A percentile compares a stretch with the other conserved stretches of the same genome.
Evolutionary conservation across 2,329 filamentous ascomycete species (phyloP).

Genomic region (Aaosphaeria pasadenensis): DNA sequence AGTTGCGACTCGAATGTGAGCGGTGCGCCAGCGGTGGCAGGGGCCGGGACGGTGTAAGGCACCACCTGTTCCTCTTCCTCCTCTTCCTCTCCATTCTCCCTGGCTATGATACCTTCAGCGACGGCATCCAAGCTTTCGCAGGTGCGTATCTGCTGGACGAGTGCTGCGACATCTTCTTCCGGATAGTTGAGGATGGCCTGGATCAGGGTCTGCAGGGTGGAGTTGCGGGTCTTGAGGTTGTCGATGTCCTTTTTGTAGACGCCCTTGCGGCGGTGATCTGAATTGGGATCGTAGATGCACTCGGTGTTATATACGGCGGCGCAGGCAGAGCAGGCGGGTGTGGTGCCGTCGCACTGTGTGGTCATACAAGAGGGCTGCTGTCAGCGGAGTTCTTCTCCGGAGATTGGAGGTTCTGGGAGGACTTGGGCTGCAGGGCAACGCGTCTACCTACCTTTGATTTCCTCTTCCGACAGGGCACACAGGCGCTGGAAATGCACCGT

Average conservation of each 20-base stretch:
- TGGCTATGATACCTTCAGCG: conserved; percentile 56
- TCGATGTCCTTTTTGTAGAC: conserved; percentile 95
- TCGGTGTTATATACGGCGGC: conserved; percentile 86
- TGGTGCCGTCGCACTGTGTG: conserved; percentile 75
- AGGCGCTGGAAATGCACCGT: conserved; percentile 40
- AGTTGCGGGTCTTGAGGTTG: conserved; percentile 79
- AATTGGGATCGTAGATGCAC: conserved; percentile 94
- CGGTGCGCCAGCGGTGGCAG: conserved; percentile 25
- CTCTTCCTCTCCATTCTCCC: conserved; percentile 47
- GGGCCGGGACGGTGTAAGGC: conserved; percentile 30
- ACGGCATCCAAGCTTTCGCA: conserved; percentile 72
- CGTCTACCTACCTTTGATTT: conserved; percentile 38
- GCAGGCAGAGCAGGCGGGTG: conserved; percentile 92
- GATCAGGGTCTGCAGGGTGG: conserved; percentile 87
- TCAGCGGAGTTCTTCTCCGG: conserved; percentile 11
- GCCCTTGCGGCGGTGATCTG: conserved; percentile 92
- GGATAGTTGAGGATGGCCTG: conserved; percentile 89
- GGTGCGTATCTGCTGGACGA: conserved; percentile 84
- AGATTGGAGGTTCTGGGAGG: conserved; percentile 1
- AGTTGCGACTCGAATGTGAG: conserved; percentile 69
- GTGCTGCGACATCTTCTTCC: conserved; percentile 76
- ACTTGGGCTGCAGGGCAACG: not conserved
- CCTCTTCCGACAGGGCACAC: conserved; percentile 39
- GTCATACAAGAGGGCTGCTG: not conserved
- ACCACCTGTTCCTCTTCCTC: conserved; percentile 43